Evolutionary conservation across 129 eudicot species (phyloP).

Genomic region (Helichrysum umbraculigerum): DNA sequence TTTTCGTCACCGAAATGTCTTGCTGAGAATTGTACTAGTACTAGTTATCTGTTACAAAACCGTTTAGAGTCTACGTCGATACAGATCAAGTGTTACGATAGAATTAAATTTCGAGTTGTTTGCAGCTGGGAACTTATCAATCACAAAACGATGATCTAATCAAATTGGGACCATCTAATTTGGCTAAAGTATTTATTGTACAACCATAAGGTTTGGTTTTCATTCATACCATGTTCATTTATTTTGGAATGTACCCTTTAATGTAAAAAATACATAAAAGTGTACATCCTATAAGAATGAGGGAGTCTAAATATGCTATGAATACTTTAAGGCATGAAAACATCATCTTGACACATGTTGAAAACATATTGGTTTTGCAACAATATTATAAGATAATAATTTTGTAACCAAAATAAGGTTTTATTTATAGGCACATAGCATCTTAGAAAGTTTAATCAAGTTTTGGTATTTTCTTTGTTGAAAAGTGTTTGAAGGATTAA

Average conservation of each 20-base stretch:
- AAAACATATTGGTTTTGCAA: not conserved
- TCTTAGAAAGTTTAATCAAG: too few relatives aligned
- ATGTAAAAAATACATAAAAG: not conserved
- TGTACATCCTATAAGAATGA: not conserved
- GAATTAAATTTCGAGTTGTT: conserved; percentile 18
- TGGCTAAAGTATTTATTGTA: conserved; percentile 6
- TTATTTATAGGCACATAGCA: too few relatives aligned
- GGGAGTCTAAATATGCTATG: not conserved
- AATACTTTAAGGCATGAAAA: not conserved
- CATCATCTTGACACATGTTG: not conserved
- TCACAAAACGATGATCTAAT: conserved; percentile 10
- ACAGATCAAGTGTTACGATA: not conserved
- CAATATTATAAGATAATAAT: not conserved
- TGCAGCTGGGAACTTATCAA: conserved; percentile 15
- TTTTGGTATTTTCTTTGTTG: too few relatives aligned
- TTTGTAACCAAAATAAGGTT: too few relatives aligned
- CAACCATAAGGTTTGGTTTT: conserved; percentile 10
- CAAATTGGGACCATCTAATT: conserved; percentile 27
- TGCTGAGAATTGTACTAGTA: not conserved
- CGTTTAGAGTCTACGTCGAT: not conserved
- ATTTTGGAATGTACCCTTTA: not conserved
- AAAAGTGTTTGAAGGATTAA: too few relatives aligned
- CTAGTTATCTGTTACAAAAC: conserved; percentile 16
- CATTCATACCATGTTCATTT: conserved; percentile 13
- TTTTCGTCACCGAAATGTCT: not conserved